These are phyloP conservation scores for Lentinus tigrinus DNA, from an alignment of 768 basidiomycete genomes.

Conservation along the genomic window DNA sequence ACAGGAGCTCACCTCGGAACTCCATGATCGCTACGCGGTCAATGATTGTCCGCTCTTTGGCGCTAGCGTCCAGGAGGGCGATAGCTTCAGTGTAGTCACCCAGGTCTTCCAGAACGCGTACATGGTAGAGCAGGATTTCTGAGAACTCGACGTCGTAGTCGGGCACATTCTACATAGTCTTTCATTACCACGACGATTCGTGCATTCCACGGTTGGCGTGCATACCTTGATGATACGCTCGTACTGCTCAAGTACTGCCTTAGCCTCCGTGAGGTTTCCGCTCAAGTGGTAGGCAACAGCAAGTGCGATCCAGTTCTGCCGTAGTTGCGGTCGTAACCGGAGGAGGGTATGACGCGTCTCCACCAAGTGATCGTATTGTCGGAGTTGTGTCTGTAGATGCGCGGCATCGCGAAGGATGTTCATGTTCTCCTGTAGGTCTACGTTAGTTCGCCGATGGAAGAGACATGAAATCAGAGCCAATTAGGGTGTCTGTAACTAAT, in stretches of 20 bases:
- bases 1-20: constrained; percentile 50
- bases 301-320: constrained; percentile 87
- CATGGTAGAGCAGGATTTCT: constrained; percentile 78
- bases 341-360: constrained; percentile 83
- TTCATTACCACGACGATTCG: neutral
- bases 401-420: constrained; percentile 92
- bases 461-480: neutral
- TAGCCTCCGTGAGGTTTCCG: constrained; percentile 68
- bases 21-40: constrained; percentile 71
- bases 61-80: constrained; percentile 57
- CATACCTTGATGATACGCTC: constrained; percentile 68
- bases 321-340: constrained; percentile 73
- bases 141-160: constrained; percentile 81
- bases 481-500: neutral
- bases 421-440: constrained; percentile 88
- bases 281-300: constrained; percentile 88
- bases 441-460: too few species aligned
- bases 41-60: constrained; percentile 64
- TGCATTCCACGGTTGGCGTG: neutral
- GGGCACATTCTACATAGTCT: constrained; percentile 59
- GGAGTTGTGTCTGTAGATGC: constrained; percentile 83
- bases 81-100: constrained; percentile 63
- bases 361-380: constrained; percentile 74
- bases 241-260: constrained; percentile 71
- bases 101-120: constrained; percentile 70